Conservation (phyloP, 2,329 filamentous ascomycete genomes). For the Ramularia endophylla region DNA sequence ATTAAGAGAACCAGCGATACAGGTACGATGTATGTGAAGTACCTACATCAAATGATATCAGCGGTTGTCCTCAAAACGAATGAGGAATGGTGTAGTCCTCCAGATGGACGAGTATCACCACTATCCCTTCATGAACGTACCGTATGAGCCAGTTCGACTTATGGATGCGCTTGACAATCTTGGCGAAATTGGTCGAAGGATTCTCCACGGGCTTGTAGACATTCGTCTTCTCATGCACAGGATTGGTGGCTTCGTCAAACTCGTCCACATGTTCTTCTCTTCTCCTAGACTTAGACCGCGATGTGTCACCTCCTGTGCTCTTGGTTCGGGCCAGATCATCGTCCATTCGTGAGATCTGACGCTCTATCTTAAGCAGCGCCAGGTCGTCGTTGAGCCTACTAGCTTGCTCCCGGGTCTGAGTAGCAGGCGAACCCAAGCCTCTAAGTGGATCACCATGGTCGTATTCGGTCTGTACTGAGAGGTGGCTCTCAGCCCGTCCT, state of each 20-base stretch:
- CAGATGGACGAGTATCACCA: no score
- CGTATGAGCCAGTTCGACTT: slow-evolving; percentile 60
- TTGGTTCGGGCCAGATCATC: slow-evolving; percentile 25
- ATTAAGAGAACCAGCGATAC: slow-evolving; percentile 59
- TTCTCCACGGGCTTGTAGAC: slow-evolving; percentile 60
- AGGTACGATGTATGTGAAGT: slow-evolving; percentile 65
- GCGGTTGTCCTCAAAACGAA: no score
- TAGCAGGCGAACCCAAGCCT: slow-evolving; percentile 44
- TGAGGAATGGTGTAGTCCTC: no score
- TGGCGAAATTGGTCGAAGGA: slow-evolving; percentile 56
- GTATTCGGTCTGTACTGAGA: slow-evolving; percentile 44
- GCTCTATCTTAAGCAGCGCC: slow-evolving; percentile 58
- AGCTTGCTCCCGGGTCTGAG: slow-evolving; percentile 52
- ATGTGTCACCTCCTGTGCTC: slow-evolving; percentile 40
- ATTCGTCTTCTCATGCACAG: slow-evolving; percentile 60
- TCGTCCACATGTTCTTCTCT: slow-evolving; percentile 57
- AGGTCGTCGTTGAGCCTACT: slow-evolving; percentile 61
- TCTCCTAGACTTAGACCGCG: slow-evolving; percentile 46
- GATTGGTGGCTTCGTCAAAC: slow-evolving; percentile 62
- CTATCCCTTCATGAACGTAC: not conserved
- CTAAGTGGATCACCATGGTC: slow-evolving; percentile 27
- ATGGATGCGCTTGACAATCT: slow-evolving; percentile 60
- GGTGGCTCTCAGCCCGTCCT: slow-evolving; percentile 32
- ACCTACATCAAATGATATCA: no score
- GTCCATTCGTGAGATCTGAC: slow-evolving; percentile 46